Evolutionary conservation across 2,329 filamentous ascomycete genomes (phyloP), one percentile per base, ranked within the genome.

Genomic region (Camillea tinctor): DNA sequence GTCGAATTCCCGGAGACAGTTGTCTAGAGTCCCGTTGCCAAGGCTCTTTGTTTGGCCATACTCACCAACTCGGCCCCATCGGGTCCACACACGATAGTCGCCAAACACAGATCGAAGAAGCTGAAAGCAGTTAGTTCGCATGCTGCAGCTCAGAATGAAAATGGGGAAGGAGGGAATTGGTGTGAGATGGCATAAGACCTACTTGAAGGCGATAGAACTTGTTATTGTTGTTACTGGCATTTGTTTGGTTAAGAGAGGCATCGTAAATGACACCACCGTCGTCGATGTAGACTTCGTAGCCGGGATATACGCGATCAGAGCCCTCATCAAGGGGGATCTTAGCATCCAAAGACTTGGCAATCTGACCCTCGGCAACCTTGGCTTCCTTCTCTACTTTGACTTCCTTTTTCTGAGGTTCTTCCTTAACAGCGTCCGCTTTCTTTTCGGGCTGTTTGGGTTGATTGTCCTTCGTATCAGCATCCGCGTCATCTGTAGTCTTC

Each of bases 171-270:
- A 56, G 30, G 22, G 56, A 26, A 60, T n/a, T n/a, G n/a, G n/a
- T n/a, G n/a, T n/a, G n/a, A 56, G 26, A n/a, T 30, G 2, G 26
- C 26, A 30, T 4, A 66, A 72, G 69, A 56, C 64, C 50, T 63
- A 91, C 79, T 78, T 94, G 90, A 24, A 93, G 73, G 24, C 86
- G 84, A 70, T 93, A 94, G 73, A 93, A 94, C 66, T 95, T 95
- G 74, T 95, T 94, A 74, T 90, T 90, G 71, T 94, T 95, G 52
- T 81, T 75, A 0, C 79, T 76, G 0, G 90, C 79, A 66, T 92
- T 90, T 11, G 91, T 90, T 72, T 93, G 89, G 66, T 93, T 95
- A 52, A 96, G 79, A 0, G 89, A 87, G 0, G 90, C 91, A 71
- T 96, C 92, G 72, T 85, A 94, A 53, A 94, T 91, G 58, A 89